Conservation (phyloP, 2,329 filamentous ascomycete species). For the Chaetothyriales sp. region DNA sequence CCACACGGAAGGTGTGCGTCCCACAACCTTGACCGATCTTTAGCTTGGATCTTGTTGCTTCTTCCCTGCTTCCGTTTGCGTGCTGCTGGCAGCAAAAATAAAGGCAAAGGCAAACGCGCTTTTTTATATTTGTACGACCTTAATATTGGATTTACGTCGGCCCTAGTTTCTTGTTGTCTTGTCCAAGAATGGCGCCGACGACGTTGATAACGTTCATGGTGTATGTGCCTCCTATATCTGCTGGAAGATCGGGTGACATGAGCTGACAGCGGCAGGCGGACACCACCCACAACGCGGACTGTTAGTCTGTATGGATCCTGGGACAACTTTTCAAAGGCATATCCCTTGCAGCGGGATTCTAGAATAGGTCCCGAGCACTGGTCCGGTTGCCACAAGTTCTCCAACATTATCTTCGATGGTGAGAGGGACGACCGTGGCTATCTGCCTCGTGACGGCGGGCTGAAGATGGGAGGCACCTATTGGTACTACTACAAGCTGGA, state of each 20-base stretch:
- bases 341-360: conserved; percentile 66
- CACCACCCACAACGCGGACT: conserved; percentile 33
- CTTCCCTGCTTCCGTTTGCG: not conserved
- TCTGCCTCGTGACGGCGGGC: conserved; percentile 49
- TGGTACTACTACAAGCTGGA: conserved; percentile 93
- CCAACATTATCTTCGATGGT: conserved; percentile 71
- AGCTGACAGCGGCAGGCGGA: conserved; percentile 18
- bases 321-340: conserved; percentile 76
- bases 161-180: not conserved
- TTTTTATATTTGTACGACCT: not conserved
- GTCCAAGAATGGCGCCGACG: conserved; percentile 15
- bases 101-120: not conserved
- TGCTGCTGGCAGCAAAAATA: not conserved
- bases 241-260: conserved; percentile 8
- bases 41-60: not conserved
- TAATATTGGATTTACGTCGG: not conserved
- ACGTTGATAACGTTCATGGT: conserved; percentile 22
- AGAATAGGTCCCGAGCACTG: conserved; percentile 62
- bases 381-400: conserved; percentile 76
- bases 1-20: not conserved
- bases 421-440: conserved; percentile 38
- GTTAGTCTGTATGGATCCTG: conserved; percentile 81
- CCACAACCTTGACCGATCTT: not conserved
- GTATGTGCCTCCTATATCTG: conserved; percentile 10
- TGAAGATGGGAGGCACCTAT: conserved; percentile 86